Conservation (phyloP, 768 basidiomycete species). For the Lactarius vividus region DNA sequence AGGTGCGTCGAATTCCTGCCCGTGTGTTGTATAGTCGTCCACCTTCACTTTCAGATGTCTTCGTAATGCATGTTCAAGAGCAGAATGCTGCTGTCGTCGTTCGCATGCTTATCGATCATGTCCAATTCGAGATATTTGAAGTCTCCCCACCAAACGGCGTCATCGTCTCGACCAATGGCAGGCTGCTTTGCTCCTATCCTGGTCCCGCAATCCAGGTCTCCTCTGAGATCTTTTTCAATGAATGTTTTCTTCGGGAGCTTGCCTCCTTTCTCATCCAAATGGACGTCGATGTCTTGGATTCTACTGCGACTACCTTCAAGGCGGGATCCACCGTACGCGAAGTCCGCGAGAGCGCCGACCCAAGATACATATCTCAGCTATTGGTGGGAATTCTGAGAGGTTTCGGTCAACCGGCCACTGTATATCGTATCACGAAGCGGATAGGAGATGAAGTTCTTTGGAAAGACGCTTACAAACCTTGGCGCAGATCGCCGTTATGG, state of each 20-base stretch:
- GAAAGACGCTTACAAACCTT: background rate
- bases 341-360: background rate
- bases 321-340: background rate
- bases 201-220: conserved; percentile 43
- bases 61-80: conserved; percentile 12
- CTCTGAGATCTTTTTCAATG: background rate
- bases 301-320: background rate
- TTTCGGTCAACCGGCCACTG: background rate
- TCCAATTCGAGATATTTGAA: conserved; percentile 38
- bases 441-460: background rate
- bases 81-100: conserved; percentile 14
- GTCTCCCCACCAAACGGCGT: conserved; percentile 37
- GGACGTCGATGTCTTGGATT: background rate
- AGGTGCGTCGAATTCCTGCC: background rate
- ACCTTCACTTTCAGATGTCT: background rate
- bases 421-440: background rate
- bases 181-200: conserved; percentile 33
- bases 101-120: background rate
- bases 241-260: background rate
- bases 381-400: background rate
- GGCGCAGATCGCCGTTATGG: background rate
- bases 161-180: conserved; percentile 42
- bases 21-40: background rate
- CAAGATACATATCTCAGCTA: background rate
- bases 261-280: background rate